Conservation (phyloP, 2,329 filamentous ascomycete genomes). For the Talaromyces sp. region DNA sequence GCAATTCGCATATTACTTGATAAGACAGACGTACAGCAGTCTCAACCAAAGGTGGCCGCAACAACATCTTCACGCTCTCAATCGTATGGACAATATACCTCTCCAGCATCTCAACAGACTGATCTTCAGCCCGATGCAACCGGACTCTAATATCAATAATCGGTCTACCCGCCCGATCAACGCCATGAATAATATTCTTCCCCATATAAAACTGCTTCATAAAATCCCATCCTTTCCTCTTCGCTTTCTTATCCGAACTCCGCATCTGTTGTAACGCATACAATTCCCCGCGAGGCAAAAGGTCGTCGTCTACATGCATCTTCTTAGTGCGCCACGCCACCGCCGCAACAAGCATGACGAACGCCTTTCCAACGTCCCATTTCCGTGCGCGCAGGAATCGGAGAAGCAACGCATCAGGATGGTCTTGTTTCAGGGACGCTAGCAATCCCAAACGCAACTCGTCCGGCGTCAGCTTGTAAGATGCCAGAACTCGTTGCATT, state of each 20-base stretch:
- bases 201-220: constrained; percentile 77
- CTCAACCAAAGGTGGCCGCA: constrained; percentile 67
- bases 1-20: not conserved
- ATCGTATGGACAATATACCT: constrained; percentile 87
- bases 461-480: constrained; percentile 64
- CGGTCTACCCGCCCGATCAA: constrained; percentile 74
- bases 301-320: constrained; percentile 79
- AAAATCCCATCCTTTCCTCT: constrained; percentile 69
- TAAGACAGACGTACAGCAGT: constrained; percentile 64
- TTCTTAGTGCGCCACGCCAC: constrained; percentile 81
- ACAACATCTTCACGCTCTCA: constrained; percentile 79
- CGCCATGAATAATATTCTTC: constrained; percentile 83
- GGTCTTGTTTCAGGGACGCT: constrained; percentile 86
- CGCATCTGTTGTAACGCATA: constrained; percentile 56
- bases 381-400: constrained; percentile 79
- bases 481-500: constrained; percentile 65
- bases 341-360: constrained; percentile 86
- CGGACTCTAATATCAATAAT: constrained; percentile 77
- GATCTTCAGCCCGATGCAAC: constrained; percentile 76
- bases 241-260: constrained; percentile 52
- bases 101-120: constrained; percentile 75
- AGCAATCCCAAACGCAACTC: constrained; percentile 74
- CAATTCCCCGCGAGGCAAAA: constrained; percentile 69
- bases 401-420: constrained; percentile 76
- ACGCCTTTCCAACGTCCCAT: constrained; percentile 86